Evolutionary conservation across 2,329 filamentous ascomycete genomes (phyloP), one percentile per base, ranked within the genome.

Genomic region (Grosmannia clavigera): DNA sequence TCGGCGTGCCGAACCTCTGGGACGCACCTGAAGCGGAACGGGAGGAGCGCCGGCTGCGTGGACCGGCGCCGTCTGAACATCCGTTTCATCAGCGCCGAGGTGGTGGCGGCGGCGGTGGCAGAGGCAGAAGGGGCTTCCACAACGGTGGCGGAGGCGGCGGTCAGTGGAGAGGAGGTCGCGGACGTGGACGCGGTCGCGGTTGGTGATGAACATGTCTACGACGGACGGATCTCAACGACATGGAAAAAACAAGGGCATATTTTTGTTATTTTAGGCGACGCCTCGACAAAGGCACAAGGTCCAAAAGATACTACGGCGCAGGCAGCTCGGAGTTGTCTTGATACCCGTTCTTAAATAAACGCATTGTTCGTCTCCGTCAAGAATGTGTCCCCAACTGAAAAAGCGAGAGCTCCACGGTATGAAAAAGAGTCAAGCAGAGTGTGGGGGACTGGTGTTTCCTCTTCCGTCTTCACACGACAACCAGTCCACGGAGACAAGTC

Each of bases 1-100:
- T 97, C 1, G 84, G 81, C 10, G 84, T 99, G 40, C 75, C 81
- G 6, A 95, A 97, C 70, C 78, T 85, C 11, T 95, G 83, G 76
- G 79, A 87, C 66, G 81, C 87, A 2, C 83, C 75, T n/a, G 81
- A 86, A 2, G 84, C 90, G 67, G 88, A 95, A 70, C 80, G 84
- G 57, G 73, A 75, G 16, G 76, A 77, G 61, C 78, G 86, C 61
- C 81, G 79, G 70, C 73, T 69, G n/a, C 74, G 71, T 27, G 86
- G 84, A 0, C 85, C 86, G 14, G 73, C 78, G 25, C 74, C 75
- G 2, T 70, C 70, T 60, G 11, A 65, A 63, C 40, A 61, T 66
- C 12, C 48, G 22, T 51, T 51, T 19, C 11, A 63, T 67, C 5
- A 65, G 70, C 4, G 62, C 70, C 2, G 67, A 67, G 67, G 72